Base-by-base conservation (phyloP, 2,329 filamentous ascomycete species). In the Aspergillus sp. region DNA sequence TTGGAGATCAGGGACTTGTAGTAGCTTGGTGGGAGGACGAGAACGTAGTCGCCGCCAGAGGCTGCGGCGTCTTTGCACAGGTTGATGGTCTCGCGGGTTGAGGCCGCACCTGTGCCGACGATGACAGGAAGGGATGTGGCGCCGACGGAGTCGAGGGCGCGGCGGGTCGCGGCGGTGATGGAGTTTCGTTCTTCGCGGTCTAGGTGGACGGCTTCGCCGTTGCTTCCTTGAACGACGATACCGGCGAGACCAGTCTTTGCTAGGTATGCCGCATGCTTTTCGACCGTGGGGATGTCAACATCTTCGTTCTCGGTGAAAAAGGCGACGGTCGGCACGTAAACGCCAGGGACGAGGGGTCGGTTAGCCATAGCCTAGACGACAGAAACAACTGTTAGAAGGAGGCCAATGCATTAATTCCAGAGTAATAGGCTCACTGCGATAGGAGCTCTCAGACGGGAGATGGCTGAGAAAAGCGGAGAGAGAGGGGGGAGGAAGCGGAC, bases 151-250 rank as follows among this genome's bases (percentile, higher is more conserved):
- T 91, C 85, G 49, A 93, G 82, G 15, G 90, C 89, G 64, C 85
- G 83, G 46, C 91, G 87, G 1, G 90, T 93, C 38, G 88, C 87
- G 54, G 80, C 80, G 7, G 89, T 93, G 69, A 94, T 86, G 55
- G 86, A 79, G 52, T 85, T 84, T 62, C 91, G 86, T 78, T 94
- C 91, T 25, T 84, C 80, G 69, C 89, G 88, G 48, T 88, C 87
- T 38, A 94, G 83, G 72, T 93, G 91, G 13, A 93, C 90, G 7
- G 91, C 91, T 80, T 95, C 91, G 69, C 91, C 91, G 72, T 94
- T 94, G 72, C 89, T 92, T 51, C 91, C 91, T 74, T 93, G 91
- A 11, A 89, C 91, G 53, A 90, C 89, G 51, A 94, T 83, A 22
- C 91, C 90, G 17, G 88, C 85, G 47, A 93, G 86, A 65, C 91